Evolutionary conservation across 2,329 filamentous ascomycete species (phyloP).

Genomic region (Colletotrichum sp.): DNA sequence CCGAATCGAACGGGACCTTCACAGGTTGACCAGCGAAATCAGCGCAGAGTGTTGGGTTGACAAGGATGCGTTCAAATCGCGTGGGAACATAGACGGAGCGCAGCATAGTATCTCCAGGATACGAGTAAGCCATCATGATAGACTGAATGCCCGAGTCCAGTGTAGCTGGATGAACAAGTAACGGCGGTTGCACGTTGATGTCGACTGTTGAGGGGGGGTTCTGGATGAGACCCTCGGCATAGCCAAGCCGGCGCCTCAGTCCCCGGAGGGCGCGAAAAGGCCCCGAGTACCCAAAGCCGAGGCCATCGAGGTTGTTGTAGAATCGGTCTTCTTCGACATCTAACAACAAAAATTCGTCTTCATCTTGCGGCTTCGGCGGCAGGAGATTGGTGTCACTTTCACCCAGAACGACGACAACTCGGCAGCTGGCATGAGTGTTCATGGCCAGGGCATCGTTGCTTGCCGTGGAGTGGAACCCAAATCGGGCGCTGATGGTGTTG

Average conservation of each 20-base stretch:
- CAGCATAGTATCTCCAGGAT: conserved; percentile 35
- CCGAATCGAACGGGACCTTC: neutral
- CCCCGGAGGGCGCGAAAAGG: neutral
- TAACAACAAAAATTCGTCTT: neutral
- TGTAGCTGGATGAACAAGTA: conserved; percentile 33
- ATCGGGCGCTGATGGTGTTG: neutral
- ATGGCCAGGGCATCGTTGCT: neutral
- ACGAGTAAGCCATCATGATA: conserved; percentile 32
- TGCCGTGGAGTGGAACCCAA: neutral
- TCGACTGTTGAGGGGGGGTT: neutral
- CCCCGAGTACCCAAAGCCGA: neutral
- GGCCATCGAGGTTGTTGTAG: neutral
- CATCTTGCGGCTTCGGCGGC: neutral
- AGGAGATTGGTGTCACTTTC: neutral
- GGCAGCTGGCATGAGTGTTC: neutral
- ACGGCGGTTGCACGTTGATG: neutral
- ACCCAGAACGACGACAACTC: neutral
- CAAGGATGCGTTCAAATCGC: conserved; percentile 20
- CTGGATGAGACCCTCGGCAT: neutral
- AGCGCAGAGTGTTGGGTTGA: neutral
- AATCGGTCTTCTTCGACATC: neutral
- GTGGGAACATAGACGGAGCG: conserved; percentile 34
- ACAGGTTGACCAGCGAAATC: neutral
- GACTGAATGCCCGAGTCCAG: conserved; percentile 40
- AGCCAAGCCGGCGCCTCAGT: neutral